Conservation (phyloP, 495 filamentous ascomycete species). For the Terfezia boudieri region DNA sequence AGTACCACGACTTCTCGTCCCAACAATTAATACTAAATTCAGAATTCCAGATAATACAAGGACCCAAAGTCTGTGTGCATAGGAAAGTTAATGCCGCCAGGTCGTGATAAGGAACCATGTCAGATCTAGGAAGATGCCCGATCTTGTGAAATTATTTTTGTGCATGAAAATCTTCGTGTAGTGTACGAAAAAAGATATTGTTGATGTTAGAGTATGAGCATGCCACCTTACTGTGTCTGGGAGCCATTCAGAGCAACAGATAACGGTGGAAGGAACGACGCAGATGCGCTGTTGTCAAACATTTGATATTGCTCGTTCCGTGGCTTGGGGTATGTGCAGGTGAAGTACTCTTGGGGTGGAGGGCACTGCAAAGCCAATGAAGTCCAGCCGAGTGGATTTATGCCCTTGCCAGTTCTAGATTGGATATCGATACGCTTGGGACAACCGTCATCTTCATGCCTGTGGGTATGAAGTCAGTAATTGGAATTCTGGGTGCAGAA, state of each 20-base stretch:
- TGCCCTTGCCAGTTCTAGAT: neutral
- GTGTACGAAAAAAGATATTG: no score
- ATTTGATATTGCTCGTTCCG: neutral
- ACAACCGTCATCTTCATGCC: constrained; percentile 64
- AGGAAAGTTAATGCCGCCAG: no score
- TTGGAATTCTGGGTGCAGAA: constrained; percentile 1
- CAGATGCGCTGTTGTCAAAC: neutral
- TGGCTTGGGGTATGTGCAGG: neutral
- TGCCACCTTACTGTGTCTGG: no score
- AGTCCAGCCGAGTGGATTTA: neutral
- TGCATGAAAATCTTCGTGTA: no score
- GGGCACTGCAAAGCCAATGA: neutral
- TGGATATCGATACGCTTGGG: constrained; percentile 41
- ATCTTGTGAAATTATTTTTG: no score
- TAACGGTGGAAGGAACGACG: neutral
- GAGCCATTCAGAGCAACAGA: neutral
- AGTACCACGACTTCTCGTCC: no score
- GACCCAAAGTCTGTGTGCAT: no score
- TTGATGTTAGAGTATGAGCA: no score
- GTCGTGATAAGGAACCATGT: no score
- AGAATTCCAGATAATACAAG: no score
- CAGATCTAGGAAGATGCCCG: no score
- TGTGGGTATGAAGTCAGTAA: constrained; percentile 12
- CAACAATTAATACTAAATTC: no score
- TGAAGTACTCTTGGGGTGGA: neutral